phyloP scores from a whole-genome alignment of 495 filamentous ascomycete genomes.

The Pyrenopolyporus hunteri region DNA sequence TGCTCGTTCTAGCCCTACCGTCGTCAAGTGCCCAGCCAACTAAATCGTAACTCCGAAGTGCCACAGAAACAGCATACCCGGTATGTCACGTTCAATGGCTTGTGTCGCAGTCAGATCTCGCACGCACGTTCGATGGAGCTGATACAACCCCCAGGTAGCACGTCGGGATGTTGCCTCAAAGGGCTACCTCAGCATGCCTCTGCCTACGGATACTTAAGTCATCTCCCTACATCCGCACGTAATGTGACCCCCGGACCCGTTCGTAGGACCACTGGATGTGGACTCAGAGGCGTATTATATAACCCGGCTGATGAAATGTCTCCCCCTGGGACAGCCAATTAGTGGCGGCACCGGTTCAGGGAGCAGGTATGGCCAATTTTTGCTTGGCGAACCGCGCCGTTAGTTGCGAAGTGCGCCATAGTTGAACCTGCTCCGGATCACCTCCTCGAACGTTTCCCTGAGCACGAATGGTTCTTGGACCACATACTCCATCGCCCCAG shows the following conservation, averaged over 20 bases:
- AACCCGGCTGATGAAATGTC: constrained; percentile 18
- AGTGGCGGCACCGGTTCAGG: constrained; percentile 21
- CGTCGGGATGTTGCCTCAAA: constrained; percentile 30
- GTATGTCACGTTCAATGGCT: constrained; percentile 5
- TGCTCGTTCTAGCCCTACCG: constrained; percentile 1
- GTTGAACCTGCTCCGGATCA: constrained; percentile 24
- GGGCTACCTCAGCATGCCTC: constrained; percentile 2
- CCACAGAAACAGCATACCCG: constrained; percentile 12
- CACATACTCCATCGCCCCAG: constrained; percentile 14
- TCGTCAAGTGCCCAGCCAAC: background rate
- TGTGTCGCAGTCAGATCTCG: constrained; percentile 36
- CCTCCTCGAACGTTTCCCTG: constrained; percentile 12
- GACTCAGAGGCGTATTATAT: constrained; percentile 20
- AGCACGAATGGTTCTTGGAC: constrained; percentile 24
- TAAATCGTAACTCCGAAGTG: constrained; percentile 26
- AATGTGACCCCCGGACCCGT: constrained; percentile 36
- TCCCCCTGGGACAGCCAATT: constrained; percentile 23
- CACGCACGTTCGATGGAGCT: constrained; percentile 23
- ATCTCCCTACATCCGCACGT: constrained; percentile 25
- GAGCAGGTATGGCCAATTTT: constrained; percentile 28
- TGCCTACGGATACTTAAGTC: constrained; percentile 18
- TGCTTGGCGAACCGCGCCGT: constrained; percentile 31
- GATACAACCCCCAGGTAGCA: constrained; percentile 28
- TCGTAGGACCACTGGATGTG: constrained; percentile 24
- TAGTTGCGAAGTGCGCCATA: constrained; percentile 28